These are phyloP conservation scores for Candida corydali DNA, from an alignment of 805 yeast species.

Conservation along the genomic window DNA sequence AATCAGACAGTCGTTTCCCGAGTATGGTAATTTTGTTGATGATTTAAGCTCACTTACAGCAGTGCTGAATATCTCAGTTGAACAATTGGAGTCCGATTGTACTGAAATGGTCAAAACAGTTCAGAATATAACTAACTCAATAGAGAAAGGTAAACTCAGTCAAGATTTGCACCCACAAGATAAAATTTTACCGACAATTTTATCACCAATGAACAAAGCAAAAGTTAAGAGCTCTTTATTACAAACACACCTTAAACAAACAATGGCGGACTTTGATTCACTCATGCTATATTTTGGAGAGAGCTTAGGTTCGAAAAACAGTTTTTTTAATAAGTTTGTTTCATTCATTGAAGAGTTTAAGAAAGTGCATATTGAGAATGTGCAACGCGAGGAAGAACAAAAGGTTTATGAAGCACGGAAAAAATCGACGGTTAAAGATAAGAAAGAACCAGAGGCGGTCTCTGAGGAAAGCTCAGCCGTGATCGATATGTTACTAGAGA, in stretches of 20 bases:
- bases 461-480: slow-evolving; percentile 19
- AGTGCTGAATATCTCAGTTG: slow-evolving; percentile 75
- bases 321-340: slow-evolving; percentile 77
- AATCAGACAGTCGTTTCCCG: slow-evolving; percentile 81
- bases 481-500: slow-evolving; percentile 29
- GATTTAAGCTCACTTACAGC: slow-evolving; percentile 58
- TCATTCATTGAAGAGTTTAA: slow-evolving; percentile 75
- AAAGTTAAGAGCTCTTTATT: slow-evolving; percentile 63
- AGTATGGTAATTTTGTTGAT: slow-evolving; percentile 66
- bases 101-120: slow-evolving; percentile 55
- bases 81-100: slow-evolving; percentile 76
- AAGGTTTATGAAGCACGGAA: slow-evolving; percentile 37
- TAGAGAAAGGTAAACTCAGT: slow-evolving; percentile 81
- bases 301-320: slow-evolving; percentile 60
- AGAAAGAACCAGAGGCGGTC: slow-evolving; percentile 8
- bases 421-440: slow-evolving; percentile 26
- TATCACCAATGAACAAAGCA: slow-evolving; percentile 72
- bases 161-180: slow-evolving; percentile 81
- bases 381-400: slow-evolving; percentile 77
- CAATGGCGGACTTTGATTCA: slow-evolving; percentile 61
- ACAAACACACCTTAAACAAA: slow-evolving; percentile 56
- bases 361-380: slow-evolving; percentile 74
- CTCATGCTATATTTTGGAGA: slow-evolving; percentile 90
- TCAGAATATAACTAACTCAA: slow-evolving; percentile 65
- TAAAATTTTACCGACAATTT: slow-evolving; percentile 54